These are phyloP conservation scores for Starmerella cellae DNA, from an alignment of 805 yeast species.

Conservation along the genomic window DNA sequence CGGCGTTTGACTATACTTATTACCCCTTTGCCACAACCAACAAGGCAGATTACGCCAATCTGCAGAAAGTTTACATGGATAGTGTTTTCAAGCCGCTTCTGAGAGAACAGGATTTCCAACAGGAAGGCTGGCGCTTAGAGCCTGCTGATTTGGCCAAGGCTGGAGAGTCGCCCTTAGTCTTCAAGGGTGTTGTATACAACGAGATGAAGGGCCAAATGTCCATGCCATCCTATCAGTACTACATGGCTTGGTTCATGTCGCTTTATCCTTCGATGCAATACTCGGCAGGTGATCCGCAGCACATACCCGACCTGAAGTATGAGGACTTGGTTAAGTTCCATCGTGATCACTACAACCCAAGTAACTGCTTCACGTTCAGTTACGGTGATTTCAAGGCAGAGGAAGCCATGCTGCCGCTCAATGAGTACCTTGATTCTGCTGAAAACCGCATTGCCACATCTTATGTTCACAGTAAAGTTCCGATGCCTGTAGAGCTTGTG, in stretches of 20 bases:
- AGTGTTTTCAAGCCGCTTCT: constrained; percentile 74
- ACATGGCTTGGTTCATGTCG: constrained; percentile 69
- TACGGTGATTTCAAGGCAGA: constrained; percentile 52
- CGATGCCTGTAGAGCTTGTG: constrained; percentile 36
- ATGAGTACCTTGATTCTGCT: constrained; percentile 15
- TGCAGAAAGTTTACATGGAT: constrained; percentile 78
- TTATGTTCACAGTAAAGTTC: constrained; percentile 8
- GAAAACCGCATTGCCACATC: background rate
- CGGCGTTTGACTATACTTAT: constrained; percentile 91
- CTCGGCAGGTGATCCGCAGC: constrained; percentile 87
- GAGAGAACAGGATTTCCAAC: constrained; percentile 67
- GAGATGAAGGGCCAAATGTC: constrained; percentile 98
- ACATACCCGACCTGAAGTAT: constrained; percentile 61
- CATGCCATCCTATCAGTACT: constrained; percentile 71
- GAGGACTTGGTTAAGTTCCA: constrained; percentile 73
- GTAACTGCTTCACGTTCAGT: constrained; percentile 73
- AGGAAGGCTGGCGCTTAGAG: constrained; percentile 97
- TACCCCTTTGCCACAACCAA: constrained; percentile 96
- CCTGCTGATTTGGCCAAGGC: constrained; percentile 37
- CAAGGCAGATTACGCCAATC: constrained; percentile 59
- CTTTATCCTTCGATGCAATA: constrained; percentile 75
- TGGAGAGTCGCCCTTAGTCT: constrained; percentile 37
- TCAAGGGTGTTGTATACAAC: constrained; percentile 93
- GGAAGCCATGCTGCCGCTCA: constrained; percentile 19
- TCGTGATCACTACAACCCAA: constrained; percentile 66